Conservation (phyloP, 2,329 filamentous ascomycete genomes). For the Diaporthe australafricana region DNA sequence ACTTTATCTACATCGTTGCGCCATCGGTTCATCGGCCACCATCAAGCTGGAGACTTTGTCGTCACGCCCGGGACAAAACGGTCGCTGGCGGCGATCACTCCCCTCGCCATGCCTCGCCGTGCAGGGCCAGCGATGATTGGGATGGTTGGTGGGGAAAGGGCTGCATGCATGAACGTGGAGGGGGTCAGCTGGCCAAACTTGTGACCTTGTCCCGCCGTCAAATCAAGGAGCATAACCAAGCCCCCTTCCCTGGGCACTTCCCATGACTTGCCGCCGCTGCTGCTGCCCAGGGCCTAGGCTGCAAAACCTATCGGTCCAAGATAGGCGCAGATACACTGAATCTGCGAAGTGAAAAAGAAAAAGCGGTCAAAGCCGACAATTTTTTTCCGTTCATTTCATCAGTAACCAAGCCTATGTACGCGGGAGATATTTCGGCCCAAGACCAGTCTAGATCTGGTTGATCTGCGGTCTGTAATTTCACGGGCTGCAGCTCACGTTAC, state of each 20-base stretch:
- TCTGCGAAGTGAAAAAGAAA: conserved; percentile 2
- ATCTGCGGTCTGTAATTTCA: conserved; percentile 27
- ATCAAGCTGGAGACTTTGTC: not conserved
- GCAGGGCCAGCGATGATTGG: conserved; percentile 28
- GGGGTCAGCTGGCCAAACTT: conserved; percentile 31
- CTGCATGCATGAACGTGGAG: conserved; percentile 32
- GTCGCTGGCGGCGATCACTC: conserved; percentile 24
- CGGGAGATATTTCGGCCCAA: conserved; percentile 22
- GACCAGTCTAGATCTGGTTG: conserved; percentile 20
- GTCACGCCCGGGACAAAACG: conserved; percentile 26
- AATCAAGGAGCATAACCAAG: conserved; percentile 19
- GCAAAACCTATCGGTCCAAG: not conserved
- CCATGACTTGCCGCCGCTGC: conserved; percentile 18
- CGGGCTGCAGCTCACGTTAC: conserved; percentile 25
- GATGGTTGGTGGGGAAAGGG: conserved; percentile 27
- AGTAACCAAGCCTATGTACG: not conserved
- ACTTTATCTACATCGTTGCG: conserved; percentile 14
- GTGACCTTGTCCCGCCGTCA: conserved; percentile 30
- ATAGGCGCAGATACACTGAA: conserved; percentile 5
- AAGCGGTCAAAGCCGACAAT: conserved; percentile 16
- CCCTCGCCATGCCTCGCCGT: not conserved
- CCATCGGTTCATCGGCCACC: not conserved
- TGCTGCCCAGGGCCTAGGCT: conserved; percentile 1
- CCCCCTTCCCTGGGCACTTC: not conserved
- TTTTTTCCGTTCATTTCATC: conserved; percentile 16